Evolutionary conservation across 352 stramenopile genomes (phyloP).

Genomic region (Phytophthora cryptogea): DNA sequence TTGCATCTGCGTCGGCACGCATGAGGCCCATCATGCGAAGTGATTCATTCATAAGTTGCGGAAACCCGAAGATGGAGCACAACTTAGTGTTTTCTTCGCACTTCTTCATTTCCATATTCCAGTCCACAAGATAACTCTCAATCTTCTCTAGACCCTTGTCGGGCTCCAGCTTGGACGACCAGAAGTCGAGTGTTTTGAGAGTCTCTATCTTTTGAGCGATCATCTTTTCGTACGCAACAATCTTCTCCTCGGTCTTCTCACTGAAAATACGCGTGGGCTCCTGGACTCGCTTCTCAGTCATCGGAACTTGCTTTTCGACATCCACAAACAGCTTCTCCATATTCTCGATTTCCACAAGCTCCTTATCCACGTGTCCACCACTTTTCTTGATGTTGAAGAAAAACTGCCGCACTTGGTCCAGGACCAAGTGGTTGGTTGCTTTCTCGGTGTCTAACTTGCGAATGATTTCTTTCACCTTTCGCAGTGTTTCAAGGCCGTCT

Average conservation of each 20-base stretch:
- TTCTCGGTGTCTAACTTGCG: constrained; percentile 78
- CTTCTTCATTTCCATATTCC: constrained; percentile 90
- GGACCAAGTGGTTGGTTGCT: constrained; percentile 64
- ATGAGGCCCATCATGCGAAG: constrained; percentile 90
- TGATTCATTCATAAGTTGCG: constrained; percentile 92
- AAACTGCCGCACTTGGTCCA: constrained; percentile 80
- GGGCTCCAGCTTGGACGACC: constrained; percentile 77
- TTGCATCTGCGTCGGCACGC: constrained; percentile 72
- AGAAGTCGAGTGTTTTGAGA: constrained; percentile 86
- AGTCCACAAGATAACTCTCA: constrained; percentile 78
- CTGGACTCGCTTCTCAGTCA: constrained; percentile 75
- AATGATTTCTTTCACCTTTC: constrained; percentile 87
- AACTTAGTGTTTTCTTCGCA: constrained; percentile 92
- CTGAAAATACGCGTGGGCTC: constrained; percentile 86
- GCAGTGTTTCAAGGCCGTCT: constrained; percentile 77
- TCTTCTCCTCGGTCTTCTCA: constrained; percentile 93
- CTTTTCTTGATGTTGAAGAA: constrained; percentile 84
- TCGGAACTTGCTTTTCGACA: constrained; percentile 78
- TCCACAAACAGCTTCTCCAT: constrained; percentile 86
- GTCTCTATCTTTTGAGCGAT: constrained; percentile 84
- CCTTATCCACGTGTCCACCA: constrained; percentile 83
- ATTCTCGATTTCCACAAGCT: constrained; percentile 78
- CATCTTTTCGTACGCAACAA: constrained; percentile 92
- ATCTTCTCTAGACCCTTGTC: constrained; percentile 87
- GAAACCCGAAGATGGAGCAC: constrained; percentile 94